A percentile compares a stretch with the other conserved stretches of the same genome.
Evolutionary conservation across 208 protist genomes (phyloP).

Genomic region (Acanthamoeba royreba): DNA sequence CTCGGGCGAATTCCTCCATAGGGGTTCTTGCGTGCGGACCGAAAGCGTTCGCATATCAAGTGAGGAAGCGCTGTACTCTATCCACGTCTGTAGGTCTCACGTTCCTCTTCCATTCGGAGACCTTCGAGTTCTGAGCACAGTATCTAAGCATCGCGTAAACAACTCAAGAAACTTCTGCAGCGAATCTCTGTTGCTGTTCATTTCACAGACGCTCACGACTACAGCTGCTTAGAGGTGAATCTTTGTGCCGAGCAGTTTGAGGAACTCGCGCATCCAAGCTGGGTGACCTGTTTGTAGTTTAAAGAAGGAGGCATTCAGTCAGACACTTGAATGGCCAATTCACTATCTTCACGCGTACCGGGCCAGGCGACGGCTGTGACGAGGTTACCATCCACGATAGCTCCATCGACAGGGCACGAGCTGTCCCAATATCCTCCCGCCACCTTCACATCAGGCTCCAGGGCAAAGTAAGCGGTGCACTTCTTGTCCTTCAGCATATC

Average conservation of each 20-base stretch:
- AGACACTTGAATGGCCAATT: background rate
- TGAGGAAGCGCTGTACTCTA: background rate
- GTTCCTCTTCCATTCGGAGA: background rate
- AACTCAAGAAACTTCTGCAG: too few species aligned
- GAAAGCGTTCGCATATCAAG: background rate
- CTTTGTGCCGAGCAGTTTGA: slow-evolving; percentile 56
- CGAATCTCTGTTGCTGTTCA: background rate
- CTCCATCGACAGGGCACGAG: slow-evolving; percentile 40
- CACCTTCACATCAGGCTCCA: slow-evolving; percentile 46
- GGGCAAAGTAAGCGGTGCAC: slow-evolving; percentile 62
- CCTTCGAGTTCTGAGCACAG: background rate
- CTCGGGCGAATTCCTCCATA: background rate
- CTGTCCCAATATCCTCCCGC: slow-evolving; percentile 41
- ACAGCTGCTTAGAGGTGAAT: background rate
- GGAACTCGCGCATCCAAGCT: slow-evolving; percentile 49
- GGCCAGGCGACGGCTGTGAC: slow-evolving; percentile 57
- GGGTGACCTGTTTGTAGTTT: slow-evolving; percentile 66
- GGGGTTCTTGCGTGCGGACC: background rate
- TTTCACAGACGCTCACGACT: background rate
- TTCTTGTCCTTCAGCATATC: slow-evolving; percentile 54
- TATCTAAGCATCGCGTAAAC: too few species aligned
- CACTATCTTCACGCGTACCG: background rate
- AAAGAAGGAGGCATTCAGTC: background rate
- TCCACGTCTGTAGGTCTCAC: background rate
- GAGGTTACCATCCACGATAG: slow-evolving; percentile 57